phyloP scores from a whole-genome alignment of 495 filamentous ascomycete genomes.

The Xylaria acuta region DNA sequence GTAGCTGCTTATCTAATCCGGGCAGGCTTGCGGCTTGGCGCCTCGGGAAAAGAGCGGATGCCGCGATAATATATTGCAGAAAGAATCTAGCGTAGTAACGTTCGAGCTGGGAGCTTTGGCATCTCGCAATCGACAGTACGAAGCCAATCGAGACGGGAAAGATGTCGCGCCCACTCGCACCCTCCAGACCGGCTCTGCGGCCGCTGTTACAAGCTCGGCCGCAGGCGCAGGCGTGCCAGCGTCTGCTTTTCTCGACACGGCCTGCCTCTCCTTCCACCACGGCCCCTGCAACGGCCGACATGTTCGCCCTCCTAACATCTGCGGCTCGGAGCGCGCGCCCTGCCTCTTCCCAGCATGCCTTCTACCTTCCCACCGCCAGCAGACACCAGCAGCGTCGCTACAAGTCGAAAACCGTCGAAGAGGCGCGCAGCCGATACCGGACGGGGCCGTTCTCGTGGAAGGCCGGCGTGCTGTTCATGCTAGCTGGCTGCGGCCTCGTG shows the following conservation, averaged over 20 bases:
- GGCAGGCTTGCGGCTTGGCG: not conserved
- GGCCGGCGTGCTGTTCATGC: slow-evolving; percentile 83
- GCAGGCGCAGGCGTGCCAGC: slow-evolving; percentile 30
- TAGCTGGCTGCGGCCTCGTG: slow-evolving; percentile 75
- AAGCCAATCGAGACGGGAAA: slow-evolving; percentile 15
- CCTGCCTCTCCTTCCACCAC: slow-evolving; percentile 23
- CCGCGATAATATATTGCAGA: not conserved
- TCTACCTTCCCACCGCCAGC: not conserved
- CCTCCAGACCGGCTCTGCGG: slow-evolving; percentile 32
- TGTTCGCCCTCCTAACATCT: slow-evolving; percentile 12
- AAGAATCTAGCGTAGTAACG: slow-evolving; percentile 3
- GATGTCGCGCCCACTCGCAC: slow-evolving; percentile 35
- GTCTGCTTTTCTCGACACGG: slow-evolving; percentile 33
- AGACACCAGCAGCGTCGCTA: slow-evolving; percentile 36
- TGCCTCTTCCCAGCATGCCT: not conserved
- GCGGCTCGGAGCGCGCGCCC: slow-evolving; percentile 16
- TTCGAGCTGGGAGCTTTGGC: not conserved
- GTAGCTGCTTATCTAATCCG: slow-evolving; percentile 11
- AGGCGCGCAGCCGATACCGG: slow-evolving; percentile 58
- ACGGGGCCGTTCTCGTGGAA: slow-evolving; percentile 86
- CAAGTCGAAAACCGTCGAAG: slow-evolving; percentile 60
- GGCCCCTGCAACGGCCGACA: slow-evolving; percentile 13
- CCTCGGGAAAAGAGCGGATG: slow-evolving; percentile 7
- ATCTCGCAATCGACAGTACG: not conserved
- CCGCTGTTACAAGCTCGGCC: slow-evolving; percentile 27